Base-by-base conservation (phyloP, 164 flowering plant species). In the Macadamia integrifolia region DNA sequence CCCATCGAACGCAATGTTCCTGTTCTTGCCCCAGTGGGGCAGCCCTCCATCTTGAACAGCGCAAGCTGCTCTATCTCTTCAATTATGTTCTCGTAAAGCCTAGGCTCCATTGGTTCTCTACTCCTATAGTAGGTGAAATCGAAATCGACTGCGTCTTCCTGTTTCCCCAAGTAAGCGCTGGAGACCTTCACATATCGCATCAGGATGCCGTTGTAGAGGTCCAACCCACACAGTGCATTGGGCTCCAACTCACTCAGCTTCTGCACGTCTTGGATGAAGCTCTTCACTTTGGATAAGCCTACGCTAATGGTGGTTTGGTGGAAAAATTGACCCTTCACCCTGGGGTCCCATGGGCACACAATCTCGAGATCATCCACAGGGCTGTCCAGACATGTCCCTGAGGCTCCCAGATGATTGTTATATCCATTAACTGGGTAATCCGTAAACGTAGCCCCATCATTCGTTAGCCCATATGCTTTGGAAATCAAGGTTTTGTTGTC, bases 11-110 rank as follows among this genome's bases (percentile, higher is more conserved):
- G 80, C 97, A 29, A 91, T 4, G 69, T 91, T 85, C 48, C 92
- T 71, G 61, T 91, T 91, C 80, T 91, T 91, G 0, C 88, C 97
- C 97, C 93, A 91, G 18, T 88, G 97, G 2, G 92, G 97, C 50
- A 80, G 57, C 1, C 76, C 97, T 3, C 81, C 84, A 32, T 88
- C 72, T 87, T 86, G 78, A 84, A 85, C 42, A 90, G 15, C 8
- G 79, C 97, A 40, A 88, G 62, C 60, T 88, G 97, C 72, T 91
- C 97, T 0, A 91, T 75, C 49, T 91, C 97, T 71, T 91, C 97
- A 0, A 85, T 55, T 9, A 87, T 55, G 68, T 86, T 90, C 64
- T 87, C 80, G 55, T 72, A 73, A 6, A 88, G 83, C 66, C 92
- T 76, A 1, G 97, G 97, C 0, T 44, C 23, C 74, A 68, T 56